Percentiles rank a stretch among this genome's conserved stretches.
Evolutionary conservation across 306 rosid species (phyloP).

Genomic region (Cicer arietinum): DNA sequence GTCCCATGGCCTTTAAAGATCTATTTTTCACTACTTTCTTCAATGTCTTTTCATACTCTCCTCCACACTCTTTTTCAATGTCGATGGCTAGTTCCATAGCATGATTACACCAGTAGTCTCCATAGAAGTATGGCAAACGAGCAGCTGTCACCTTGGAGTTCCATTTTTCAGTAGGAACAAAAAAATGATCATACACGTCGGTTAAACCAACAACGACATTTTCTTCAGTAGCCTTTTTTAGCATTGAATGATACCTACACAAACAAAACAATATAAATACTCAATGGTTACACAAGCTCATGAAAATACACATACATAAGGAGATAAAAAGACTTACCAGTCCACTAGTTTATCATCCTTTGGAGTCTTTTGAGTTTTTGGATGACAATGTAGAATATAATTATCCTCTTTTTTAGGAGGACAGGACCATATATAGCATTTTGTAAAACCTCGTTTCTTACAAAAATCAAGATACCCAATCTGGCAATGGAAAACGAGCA

Average conservation of each 20-base stretch:
- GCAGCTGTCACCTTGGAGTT: slow-evolving; percentile 64
- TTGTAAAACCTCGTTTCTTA: slow-evolving; percentile 69
- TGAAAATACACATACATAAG: neutral
- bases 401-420: slow-evolving; percentile 65
- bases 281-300: neutral
- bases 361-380: slow-evolving; percentile 63
- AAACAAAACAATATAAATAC: slow-evolving; percentile 25
- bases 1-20: slow-evolving; percentile 64
- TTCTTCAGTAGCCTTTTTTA: slow-evolving; percentile 61
- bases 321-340: slow-evolving; percentile 51
- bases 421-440: slow-evolving; percentile 69
- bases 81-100: slow-evolving; percentile 50
- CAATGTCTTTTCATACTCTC: slow-evolving; percentile 27
- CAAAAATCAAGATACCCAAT: slow-evolving; percentile 76
- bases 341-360: slow-evolving; percentile 57
- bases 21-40: slow-evolving; percentile 41
- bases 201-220: slow-evolving; percentile 56
- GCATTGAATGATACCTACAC: slow-evolving; percentile 63
- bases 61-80: slow-evolving; percentile 44
- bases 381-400: slow-evolving; percentile 69
- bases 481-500: slow-evolving; percentile 40
- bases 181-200: slow-evolving; percentile 61
- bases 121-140: slow-evolving; percentile 73
- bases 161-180: slow-evolving; percentile 46
- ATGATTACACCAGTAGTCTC: slow-evolving; percentile 61